phyloP scores from a whole-genome alignment of 192 early-diverging fungal genomes.

The Backusella circina region DNA sequence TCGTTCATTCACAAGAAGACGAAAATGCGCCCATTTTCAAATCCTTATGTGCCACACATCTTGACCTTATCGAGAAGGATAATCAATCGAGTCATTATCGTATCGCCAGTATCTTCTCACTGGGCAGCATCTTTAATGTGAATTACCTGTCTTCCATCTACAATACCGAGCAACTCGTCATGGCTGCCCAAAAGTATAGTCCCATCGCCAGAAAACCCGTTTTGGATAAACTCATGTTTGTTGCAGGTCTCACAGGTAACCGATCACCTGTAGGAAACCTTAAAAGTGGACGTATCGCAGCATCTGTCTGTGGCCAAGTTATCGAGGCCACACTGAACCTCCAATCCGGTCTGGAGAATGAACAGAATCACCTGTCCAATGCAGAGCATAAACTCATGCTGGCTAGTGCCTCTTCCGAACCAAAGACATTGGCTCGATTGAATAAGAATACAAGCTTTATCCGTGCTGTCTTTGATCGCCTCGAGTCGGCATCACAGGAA shows the following conservation, averaged over 20 bases:
- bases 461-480: conserved; percentile 45
- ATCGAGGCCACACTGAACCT: conserved; percentile 22
- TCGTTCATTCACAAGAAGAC: not conserved
- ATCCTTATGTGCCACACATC: not conserved
- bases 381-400: not conserved
- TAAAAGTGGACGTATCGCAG: conserved; percentile 46
- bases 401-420: conserved; percentile 40
- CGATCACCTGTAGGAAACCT: conserved; percentile 27
- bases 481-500: not conserved
- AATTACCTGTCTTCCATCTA: not conserved
- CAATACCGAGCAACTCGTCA: not conserved
- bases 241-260: conserved; percentile 20
- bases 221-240: conserved; percentile 14
- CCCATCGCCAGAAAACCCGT: not conserved
- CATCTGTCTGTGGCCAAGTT: conserved; percentile 39
- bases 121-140: conserved; percentile 30
- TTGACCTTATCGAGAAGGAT: conserved; percentile 14
- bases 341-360: conserved; percentile 4
- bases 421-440: conserved; percentile 46
- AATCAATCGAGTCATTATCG: conserved; percentile 13
- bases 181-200: not conserved
- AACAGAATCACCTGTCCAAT: not conserved
- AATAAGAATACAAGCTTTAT: conserved; percentile 45
- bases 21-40: conserved; percentile 5
- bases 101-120: conserved; percentile 16